Evolutionary conservation across 2,329 filamentous ascomycete genomes (phyloP), one percentile per base, ranked within the genome.

Genomic region (Ophiostoma fasciatum): DNA sequence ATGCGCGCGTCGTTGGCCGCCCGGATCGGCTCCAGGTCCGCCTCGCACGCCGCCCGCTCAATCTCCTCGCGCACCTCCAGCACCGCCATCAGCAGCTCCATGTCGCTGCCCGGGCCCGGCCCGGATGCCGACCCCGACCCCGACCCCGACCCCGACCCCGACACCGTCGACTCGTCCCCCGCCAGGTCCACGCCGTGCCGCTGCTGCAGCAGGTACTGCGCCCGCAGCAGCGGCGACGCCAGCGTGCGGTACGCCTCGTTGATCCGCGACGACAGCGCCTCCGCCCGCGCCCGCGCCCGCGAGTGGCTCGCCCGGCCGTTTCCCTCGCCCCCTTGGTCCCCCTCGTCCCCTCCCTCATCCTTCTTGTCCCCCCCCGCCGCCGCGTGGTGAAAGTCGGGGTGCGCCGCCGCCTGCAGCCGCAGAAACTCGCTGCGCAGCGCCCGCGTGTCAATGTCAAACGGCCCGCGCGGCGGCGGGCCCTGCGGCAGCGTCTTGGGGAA

Each of bases 201-300:
- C 41, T 78, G 60, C 4, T 60, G 57, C 0, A 96, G 69, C 6
- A 96, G 61, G 54, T 96, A 94, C 55, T 94, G 84, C n/a, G 88
- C 87, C 18, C 90, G 74, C 32, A 72, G 57, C 11, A 98, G 63
- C 13, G 90, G 87, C 47, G 78, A 73, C 33, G 71, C 63, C 1
- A 98, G 70, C 3, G 87, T 94, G 50, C 74, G 78, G 66, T 92
- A 96, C 1, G 90, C 90, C 46, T 85, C 78, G 64, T 96, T 96
- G 55, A 96, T 87, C 19, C 73, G 69, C 7, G 83, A 72, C 9
- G 81, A 90, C n/a, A 77, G 63, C 0, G 75, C 80, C 55, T 92
- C 82, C 15, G 85, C 84, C 32, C 68, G 50, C 19, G 47, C 39
- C 53, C 60, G 47, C 45, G 49, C 44, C 17, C 27, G 26, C 3